Base-by-base conservation (phyloP, 2,329 filamentous ascomycete species). In the Fusarium miscanthi region DNA sequence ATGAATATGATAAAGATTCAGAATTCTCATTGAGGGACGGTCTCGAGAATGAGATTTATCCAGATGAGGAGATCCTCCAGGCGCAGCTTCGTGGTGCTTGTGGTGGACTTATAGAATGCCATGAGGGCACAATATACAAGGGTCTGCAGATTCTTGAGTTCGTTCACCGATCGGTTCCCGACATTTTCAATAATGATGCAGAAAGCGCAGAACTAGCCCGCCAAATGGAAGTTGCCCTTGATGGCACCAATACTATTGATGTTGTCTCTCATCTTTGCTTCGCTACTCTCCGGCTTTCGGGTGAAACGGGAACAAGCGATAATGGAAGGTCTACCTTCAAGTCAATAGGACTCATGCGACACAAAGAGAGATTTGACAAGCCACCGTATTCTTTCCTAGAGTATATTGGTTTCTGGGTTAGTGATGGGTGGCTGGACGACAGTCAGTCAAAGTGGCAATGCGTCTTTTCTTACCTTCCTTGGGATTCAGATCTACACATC, bases 401-500 rank as follows among this genome's bases (percentile, higher is more conserved):
- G 6, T 54, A 25, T 4, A 12, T 53, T 5, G 7, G 3, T 6
- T 8, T 8, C 16, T 53, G 25, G 37, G 14, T 12, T 3, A 12
- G 23, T 11, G 25, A 31, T 23, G 8, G 19, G 7, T 23, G 37
- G 37, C 49, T 53, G 2, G 35, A 40, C 5, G 4, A n/a, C n/a
- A n/a, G 2, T 49, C 14, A 49, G 12, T 16, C 3, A 4, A 49
- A 12, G 46, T 49, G 30, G 45, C 6, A 14, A 14, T 8, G 0
- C 1, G 21, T 4, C 4, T 10, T 46, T 4, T 1, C 0, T 10
- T 0, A 0, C 25, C 0, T 14, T 16, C 12, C 4, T 9, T 0
- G 0, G 4, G 0, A 1, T 14, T 4, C 8, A n/a, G 0, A 14
- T 30, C 4, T 21, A 2, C 11, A 6, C 9, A 11, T 30, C 19